Evolutionary conservation across 2,329 filamentous ascomycete species (phyloP), one percentile per base, ranked within the genome.

Genomic region (Akanthomyces muscarius): DNA sequence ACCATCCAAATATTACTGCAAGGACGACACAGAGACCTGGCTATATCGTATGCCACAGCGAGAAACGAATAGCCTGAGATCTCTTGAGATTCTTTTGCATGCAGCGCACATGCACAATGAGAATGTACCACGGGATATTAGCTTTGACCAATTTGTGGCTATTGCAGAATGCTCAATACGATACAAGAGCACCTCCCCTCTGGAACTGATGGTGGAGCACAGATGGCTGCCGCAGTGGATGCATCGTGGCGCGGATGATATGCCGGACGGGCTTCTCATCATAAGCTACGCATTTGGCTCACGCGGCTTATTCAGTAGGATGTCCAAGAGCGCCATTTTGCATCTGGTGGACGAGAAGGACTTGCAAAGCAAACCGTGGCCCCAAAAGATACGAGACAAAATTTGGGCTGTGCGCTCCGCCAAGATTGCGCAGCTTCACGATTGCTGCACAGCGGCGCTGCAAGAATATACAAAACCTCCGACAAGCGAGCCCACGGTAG

Each of bases 261-360:
- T 81, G 74, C 76, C 80, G 0, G 80, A 81, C 48, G 82, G 79
- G 0, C 74, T 83, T 1, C 68, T 85, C 56, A 71, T 83, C 18
- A 82, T 85, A 53, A 81, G 79, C 66, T 85, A 82, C 66, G 79
- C 78, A 0, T 85, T 84, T 69, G 81, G 82, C 4, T 68, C 79
- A 18, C 73, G 79, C 11, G 71, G 77, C 21, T 73, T 84, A 4
- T 85, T 85, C 60, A 77, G 76, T 0, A 74, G 79, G 51, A 76
- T 81, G 72, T 80, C 81, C 7, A 82, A 83, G 69, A 78, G 75
- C 1, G 78, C 76, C 0, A 78, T 84, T 3, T 64, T 84, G 14
- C 80, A 81, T 55, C 67, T 81, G 2, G 69, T 73, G 0, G 78
- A 78, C 23, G 78, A 81, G 52, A 70, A 73, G 33, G 79, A 81